These are phyloP conservation scores for Thelonectria olida DNA, from an alignment of 2,329 filamentous ascomycete genomes.

Conservation along the genomic window DNA sequence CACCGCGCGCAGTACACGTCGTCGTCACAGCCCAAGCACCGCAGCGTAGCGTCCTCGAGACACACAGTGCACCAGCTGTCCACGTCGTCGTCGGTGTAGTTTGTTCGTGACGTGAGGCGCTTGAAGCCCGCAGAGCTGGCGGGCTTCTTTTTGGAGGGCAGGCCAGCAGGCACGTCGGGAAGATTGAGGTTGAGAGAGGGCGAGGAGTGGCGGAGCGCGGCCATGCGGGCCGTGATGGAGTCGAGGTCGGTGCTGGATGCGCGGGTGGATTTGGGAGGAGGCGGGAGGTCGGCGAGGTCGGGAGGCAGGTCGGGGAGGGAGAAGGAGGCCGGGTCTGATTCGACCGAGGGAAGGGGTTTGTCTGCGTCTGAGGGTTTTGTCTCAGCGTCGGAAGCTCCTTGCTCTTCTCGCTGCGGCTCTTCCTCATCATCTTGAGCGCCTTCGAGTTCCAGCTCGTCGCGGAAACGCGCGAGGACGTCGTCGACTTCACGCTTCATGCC, in stretches of 20 bases:
- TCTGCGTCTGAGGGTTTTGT: conserved; percentile 29
- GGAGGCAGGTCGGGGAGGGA: conserved; percentile 59
- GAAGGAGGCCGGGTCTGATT: conserved; percentile 47
- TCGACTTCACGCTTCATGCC: conserved; percentile 56
- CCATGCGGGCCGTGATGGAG: conserved; percentile 62
- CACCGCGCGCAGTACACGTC: conserved; percentile 81
- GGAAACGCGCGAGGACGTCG: conserved; percentile 54
- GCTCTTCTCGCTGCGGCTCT: conserved; percentile 6
- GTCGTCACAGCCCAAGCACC: conserved; percentile 75
- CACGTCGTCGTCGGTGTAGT: conserved; percentile 74
- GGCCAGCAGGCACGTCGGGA: conserved; percentile 60
- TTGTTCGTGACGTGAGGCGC: conserved; percentile 50
- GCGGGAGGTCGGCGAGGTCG: conserved; percentile 49
- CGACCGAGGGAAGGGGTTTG: conserved; percentile 5
- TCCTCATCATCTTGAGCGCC: conserved; percentile 15
- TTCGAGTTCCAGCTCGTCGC: conserved; percentile 56
- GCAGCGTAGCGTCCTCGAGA: conserved; percentile 77
- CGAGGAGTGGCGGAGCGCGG: conserved; percentile 55
- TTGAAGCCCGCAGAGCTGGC: conserved; percentile 38
- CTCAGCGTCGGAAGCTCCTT: conserved; percentile 12
- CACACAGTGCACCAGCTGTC: conserved; percentile 86
- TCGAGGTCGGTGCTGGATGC: conserved; percentile 45
- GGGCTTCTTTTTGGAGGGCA: conserved; percentile 46
- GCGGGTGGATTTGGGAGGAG: conserved; percentile 32
- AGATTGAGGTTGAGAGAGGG: conserved; percentile 52